These are phyloP conservation scores for Hemileccinum rubropunctum DNA, from an alignment of 768 basidiomycete species.

Conservation along the genomic window DNA sequence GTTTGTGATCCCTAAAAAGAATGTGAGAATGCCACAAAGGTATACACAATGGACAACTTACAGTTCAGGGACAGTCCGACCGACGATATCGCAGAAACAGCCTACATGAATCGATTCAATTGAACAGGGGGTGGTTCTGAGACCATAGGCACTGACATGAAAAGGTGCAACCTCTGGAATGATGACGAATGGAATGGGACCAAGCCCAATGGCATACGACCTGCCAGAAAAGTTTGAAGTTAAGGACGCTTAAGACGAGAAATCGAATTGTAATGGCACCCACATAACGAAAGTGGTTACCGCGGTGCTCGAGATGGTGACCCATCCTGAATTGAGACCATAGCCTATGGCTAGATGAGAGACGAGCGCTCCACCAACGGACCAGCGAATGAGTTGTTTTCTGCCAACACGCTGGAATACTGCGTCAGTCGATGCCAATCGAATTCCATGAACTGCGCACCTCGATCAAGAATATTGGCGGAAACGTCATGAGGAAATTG, in stretches of 20 bases:
- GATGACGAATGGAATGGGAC: constrained; percentile 91
- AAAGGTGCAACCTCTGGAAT: constrained; percentile 86
- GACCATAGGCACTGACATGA: constrained; percentile 48
- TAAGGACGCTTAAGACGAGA: constrained; percentile 3
- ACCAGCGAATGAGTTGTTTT: constrained; percentile 62
- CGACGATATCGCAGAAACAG: constrained; percentile 78
- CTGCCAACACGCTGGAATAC: constrained; percentile 64
- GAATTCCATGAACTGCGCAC: constrained; percentile 34
- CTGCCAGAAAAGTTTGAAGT: constrained; percentile 34
- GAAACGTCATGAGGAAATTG: constrained; percentile 74
- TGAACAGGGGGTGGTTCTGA: background rate
- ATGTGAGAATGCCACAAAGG: background rate
- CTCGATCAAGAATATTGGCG: constrained; percentile 85
- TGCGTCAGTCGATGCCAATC: constrained; percentile 2
- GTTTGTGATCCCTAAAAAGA: constrained; percentile 69
- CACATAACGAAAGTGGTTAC: constrained; percentile 83
- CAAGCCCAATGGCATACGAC: constrained; percentile 87
- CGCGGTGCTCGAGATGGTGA: constrained; percentile 64
- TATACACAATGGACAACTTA: constrained; percentile 31
- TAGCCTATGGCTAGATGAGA: constrained; percentile 69
- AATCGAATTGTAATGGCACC: constrained; percentile 21
- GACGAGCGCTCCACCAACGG: constrained; percentile 60
- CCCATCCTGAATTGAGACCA: constrained; percentile 61
- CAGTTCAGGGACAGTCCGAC: constrained; percentile 72
- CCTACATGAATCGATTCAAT: constrained; percentile 37